Evolutionary conservation across 1,284 basidiomycete species (phyloP).

Genomic region (Irpex lacteus): DNA sequence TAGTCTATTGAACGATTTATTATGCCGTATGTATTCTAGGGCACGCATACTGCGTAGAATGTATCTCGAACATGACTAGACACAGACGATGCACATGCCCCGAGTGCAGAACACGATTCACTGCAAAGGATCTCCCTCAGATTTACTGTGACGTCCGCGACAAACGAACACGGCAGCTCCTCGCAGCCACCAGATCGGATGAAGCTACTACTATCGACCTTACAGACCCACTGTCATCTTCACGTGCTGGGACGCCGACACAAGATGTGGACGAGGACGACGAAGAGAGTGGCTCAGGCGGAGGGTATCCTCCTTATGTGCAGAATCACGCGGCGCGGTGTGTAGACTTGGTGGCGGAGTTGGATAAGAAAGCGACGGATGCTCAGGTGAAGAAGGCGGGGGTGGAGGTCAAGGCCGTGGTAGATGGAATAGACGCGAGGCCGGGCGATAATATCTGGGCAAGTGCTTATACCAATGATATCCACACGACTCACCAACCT

Average conservation of each 20-base stretch:
- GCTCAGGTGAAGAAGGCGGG: neutral
- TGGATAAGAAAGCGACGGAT: neutral
- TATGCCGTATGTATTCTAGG: neutral
- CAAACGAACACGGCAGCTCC: neutral
- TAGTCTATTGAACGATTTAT: neutral
- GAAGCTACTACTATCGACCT: neutral
- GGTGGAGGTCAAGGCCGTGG: neutral
- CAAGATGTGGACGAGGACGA: neutral
- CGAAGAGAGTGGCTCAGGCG: neutral
- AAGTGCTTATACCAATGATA: neutral
- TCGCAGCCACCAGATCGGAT: neutral
- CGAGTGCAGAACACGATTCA: neutral
- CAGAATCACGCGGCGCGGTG: neutral
- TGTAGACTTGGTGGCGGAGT: neutral
- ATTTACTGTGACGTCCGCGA: neutral
- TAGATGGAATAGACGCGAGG: neutral
- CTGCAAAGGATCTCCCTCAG: neutral
- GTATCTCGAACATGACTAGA: neutral
- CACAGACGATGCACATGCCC: neutral
- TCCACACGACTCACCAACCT: neutral
- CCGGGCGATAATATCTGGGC: neutral
- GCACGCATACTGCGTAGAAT: neutral
- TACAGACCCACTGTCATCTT: neutral
- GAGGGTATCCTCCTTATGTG: neutral
- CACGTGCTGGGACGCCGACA: neutral